Percentiles rank a stretch among this genome's conserved stretches.
phyloP scores from a whole-genome alignment of 169 alveolate species.

The Ichthyophthirius multifiliis region DNA sequence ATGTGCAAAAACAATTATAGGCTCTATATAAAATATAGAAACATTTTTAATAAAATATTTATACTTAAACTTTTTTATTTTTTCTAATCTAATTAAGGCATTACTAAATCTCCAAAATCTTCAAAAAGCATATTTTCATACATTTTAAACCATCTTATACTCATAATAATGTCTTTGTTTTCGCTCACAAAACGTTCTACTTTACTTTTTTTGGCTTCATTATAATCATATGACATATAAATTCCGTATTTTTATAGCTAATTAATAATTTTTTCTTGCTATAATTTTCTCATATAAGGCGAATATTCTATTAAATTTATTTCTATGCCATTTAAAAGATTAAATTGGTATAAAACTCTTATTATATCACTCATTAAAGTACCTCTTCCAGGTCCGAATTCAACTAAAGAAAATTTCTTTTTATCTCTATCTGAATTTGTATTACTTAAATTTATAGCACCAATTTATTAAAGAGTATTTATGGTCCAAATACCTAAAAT shows the following conservation, averaged over 20 bases:
- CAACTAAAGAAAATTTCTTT: slow-evolving; percentile 43
- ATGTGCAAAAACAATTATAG: slow-evolving; percentile 67
- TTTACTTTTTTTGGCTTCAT: not conserved
- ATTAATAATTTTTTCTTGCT: slow-evolving; percentile 48
- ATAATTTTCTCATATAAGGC: slow-evolving; percentile 43
- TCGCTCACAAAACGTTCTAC: slow-evolving; percentile 18
- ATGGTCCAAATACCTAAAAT: slow-evolving; percentile 64
- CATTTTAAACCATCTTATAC: slow-evolving; percentile 31
- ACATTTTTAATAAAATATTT: not conserved
- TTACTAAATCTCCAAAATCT: slow-evolving; percentile 23
- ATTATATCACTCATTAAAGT: slow-evolving; percentile 66
- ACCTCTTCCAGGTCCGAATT: slow-evolving; percentile 82
- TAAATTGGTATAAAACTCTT: slow-evolving; percentile 45
- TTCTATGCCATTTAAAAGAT: slow-evolving; percentile 17
- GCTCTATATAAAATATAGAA: slow-evolving; percentile 10
- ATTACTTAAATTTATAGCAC: slow-evolving; percentile 10
- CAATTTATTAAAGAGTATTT: slow-evolving; percentile 2
- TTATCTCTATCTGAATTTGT: slow-evolving; percentile 1
- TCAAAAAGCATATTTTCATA: slow-evolving; percentile 37
- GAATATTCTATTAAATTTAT: slow-evolving; percentile 57
- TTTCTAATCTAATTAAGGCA: not conserved
- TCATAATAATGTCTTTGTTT: not conserved
- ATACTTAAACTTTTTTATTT: not conserved
- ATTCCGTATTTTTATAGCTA: slow-evolving; percentile 22
- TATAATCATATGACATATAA: slow-evolving; percentile 32